Base-by-base conservation (phyloP, 345 rosid species). In the Barbarea vulgaris region DNA sequence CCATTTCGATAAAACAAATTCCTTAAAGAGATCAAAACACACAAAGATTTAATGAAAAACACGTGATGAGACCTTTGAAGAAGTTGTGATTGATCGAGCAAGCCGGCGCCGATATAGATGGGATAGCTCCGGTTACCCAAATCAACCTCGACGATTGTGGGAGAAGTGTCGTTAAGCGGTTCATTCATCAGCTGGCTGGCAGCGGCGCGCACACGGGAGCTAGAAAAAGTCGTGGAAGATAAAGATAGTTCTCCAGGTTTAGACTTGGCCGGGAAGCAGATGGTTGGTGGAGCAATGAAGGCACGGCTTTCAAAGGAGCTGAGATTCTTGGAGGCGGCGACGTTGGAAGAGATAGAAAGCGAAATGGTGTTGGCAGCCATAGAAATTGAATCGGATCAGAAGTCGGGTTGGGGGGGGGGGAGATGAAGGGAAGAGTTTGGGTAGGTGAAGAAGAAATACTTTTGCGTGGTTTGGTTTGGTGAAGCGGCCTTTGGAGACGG, bases 121-220 rank as follows among this genome's bases (percentile, higher is more conserved):
- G 98, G 99, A 72, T 95, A 95, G 77, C 98, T 95, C 75, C 99
- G 89, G 73, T 76, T 48, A 12, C 99, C 98, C 80, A 95, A 84
- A 81, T 91, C 93, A 68, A 95, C 99, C 6, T 95, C 86, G 36
- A 95, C 98, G 59, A 85, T 65, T 0, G 93, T 89, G 58, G 96
- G 91, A 48, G 88, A 82, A 64, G 28, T 74, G 31, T 81, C 83
- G 41, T 73, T 44, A 42, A 80, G 78, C 10, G 89, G 81, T 63
- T 82, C 86, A 76, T 85, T 89, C 86, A 92, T 84, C 52, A 88
- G 89, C 65, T 77, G 86, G 75, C 90, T 80, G 37, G 91, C 69
- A 60, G 78, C 60, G 36, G 95, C 93, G 51, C 75, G 69, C 58
- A 85, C 71, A 64, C 76, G 80, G 28, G 70, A 64, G 67, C 61